Conservation (phyloP, 176 grass and related monocot species). For the Musa schizocarpa region DNA sequence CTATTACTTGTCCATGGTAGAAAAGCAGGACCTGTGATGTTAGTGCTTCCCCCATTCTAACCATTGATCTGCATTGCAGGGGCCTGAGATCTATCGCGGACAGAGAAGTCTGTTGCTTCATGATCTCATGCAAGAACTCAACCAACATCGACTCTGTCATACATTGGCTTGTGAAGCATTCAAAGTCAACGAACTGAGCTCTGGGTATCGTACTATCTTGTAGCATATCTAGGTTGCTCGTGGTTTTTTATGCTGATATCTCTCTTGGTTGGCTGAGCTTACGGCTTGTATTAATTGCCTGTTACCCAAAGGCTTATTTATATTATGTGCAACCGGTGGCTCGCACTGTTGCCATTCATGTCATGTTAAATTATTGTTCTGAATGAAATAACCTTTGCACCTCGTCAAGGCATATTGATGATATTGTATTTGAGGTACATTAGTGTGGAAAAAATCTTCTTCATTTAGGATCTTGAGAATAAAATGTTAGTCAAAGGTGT, state of each 20-base stretch:
- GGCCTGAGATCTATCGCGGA: conserved; percentile 54
- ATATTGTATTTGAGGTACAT: neutral
- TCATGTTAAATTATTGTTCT: neutral
- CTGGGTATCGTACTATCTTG: neutral
- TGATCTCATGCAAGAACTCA: conserved; percentile 98
- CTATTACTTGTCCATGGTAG: neutral
- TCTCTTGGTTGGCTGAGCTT: neutral
- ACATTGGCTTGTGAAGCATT: conserved; percentile 94
- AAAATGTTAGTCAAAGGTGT: too few species aligned
- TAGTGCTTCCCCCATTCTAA: neutral
- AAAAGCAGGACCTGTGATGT: neutral
- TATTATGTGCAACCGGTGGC: neutral
- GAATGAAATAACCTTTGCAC: neutral
- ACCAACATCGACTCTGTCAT: conserved; percentile 89
- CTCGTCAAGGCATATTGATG: neutral
- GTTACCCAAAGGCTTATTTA: neutral
- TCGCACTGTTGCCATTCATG: neutral
- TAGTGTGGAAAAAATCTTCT: neutral
- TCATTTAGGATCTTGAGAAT: neutral
- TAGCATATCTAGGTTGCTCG: neutral
- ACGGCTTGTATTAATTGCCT: neutral
- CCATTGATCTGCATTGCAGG: conserved; percentile 30
- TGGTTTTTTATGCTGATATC: neutral
- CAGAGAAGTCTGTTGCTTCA: conserved; percentile 81
- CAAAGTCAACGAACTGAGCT: conserved; percentile 83